Evolutionary conservation across 345 rosid genomes (phyloP).

Genomic region (Heritiera littoralis): DNA sequence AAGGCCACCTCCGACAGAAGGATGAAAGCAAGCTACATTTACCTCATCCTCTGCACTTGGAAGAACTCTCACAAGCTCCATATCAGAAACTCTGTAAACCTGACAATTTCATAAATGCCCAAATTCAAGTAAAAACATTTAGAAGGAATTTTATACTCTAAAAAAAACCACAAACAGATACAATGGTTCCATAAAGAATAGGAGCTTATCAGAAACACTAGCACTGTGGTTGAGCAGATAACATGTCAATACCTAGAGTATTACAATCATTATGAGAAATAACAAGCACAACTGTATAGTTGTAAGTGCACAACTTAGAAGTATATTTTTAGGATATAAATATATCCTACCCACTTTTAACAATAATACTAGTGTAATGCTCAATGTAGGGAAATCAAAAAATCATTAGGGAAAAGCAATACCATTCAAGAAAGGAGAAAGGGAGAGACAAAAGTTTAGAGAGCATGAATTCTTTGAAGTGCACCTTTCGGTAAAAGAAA

Average conservation of each 20-base stretch:
- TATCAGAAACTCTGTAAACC: conserved; percentile 84
- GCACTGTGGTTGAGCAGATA: neutral
- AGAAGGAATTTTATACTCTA: neutral
- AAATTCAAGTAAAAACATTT: neutral
- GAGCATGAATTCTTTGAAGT: neutral
- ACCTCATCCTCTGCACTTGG: conserved; percentile 94
- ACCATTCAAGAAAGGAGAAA: neutral
- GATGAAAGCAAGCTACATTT: conserved; percentile 89
- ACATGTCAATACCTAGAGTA: neutral
- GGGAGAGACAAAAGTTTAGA: neutral
- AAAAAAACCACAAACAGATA: conserved; percentile 7
- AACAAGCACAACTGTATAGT: neutral
- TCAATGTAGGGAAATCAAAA: neutral
- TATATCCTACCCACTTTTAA: neutral
- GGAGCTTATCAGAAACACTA: neutral
- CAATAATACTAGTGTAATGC: neutral
- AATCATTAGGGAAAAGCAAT: neutral
- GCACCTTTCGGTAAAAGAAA: neutral
- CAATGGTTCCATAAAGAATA: neutral
- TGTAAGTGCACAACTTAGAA: neutral
- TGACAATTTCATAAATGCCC: conserved; percentile 26
- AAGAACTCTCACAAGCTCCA: conserved; percentile 86
- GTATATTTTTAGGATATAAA: neutral
- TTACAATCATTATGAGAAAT: neutral
- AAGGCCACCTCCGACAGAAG: conserved; percentile 82